These are phyloP conservation scores for Botryotinia calthae DNA, from an alignment of 2,329 filamentous ascomycete genomes.

Conservation along the genomic window DNA sequence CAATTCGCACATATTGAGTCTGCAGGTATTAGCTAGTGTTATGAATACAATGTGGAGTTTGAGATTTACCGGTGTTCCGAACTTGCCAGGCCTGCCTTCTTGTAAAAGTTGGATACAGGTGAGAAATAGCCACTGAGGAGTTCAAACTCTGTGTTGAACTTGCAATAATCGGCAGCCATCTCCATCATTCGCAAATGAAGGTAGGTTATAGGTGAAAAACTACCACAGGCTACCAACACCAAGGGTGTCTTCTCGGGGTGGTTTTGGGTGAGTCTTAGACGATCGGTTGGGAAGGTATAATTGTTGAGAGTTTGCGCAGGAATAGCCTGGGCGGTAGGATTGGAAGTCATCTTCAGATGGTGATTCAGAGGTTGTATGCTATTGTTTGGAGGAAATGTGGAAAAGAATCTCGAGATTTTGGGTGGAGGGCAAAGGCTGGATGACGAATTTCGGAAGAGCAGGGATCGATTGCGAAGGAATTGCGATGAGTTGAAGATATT, in stretches of 20 bases:
- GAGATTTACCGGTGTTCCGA: slow-evolving; percentile 60
- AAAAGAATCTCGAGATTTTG: neutral
- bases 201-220: slow-evolving; percentile 73
- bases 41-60: too few relatives aligned
- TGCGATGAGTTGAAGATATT: slow-evolving; percentile 16
- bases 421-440: slow-evolving; percentile 9
- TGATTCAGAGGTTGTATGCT: neutral
- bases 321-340: slow-evolving; percentile 22
- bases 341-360: slow-evolving; percentile 24
- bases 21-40: slow-evolving; percentile 34
- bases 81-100: slow-evolving; percentile 75
- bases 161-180: slow-evolving; percentile 68
- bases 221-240: slow-evolving; percentile 67
- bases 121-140: slow-evolving; percentile 82
- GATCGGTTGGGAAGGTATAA: slow-evolving; percentile 60
- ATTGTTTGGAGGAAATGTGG: neutral
- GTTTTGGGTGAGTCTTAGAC: slow-evolving; percentile 55
- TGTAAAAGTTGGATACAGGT: slow-evolving; percentile 63
- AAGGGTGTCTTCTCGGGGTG: slow-evolving; percentile 59
- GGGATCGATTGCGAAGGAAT: slow-evolving; percentile 6
- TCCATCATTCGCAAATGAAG: slow-evolving; percentile 85
- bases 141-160: slow-evolving; percentile 74
- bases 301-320: slow-evolving; percentile 32
- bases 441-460: slow-evolving; percentile 19
- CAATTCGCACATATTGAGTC: slow-evolving; percentile 81